phyloP scores from a whole-genome alignment of 257 asterid species.

The Capsicum rhomboideum region DNA sequence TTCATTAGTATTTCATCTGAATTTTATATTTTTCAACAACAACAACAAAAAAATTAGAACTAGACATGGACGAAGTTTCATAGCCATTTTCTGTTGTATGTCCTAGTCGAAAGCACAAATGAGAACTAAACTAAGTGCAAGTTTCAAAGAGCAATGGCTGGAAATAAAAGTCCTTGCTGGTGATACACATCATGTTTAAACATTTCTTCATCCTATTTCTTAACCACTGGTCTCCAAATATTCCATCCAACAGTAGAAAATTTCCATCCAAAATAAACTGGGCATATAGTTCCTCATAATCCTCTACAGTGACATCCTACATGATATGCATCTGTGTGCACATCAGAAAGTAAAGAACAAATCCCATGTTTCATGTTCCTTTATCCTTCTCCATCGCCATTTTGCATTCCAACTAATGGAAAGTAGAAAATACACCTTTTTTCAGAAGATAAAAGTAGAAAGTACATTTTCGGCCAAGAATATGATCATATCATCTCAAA shows the following conservation, averaged over 20 bases:
- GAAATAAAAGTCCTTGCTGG: neutral
- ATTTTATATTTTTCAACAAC: no score
- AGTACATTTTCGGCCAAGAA: neutral
- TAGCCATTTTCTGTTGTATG: neutral
- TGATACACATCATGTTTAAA: neutral
- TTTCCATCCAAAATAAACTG: neutral
- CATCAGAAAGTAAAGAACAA: neutral
- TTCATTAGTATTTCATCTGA: neutral
- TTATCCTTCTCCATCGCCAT: neutral
- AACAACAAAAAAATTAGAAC: neutral
- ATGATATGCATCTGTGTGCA: neutral
- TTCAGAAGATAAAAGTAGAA: neutral
- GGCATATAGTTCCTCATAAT: neutral
- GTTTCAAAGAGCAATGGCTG: neutral
- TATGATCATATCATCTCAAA: neutral
- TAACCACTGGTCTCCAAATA: neutral
- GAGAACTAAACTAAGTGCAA: neutral
- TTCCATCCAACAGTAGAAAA: neutral
- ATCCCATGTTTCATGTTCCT: neutral
- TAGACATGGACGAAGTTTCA: neutral
- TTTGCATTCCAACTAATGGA: neutral
- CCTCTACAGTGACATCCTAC: neutral
- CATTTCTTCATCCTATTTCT: neutral
- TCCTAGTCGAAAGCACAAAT: neutral
- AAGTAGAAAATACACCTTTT: neutral